Conservation (phyloP, 257 asterid genomes). For the Osmanthus fragrans region DNA sequence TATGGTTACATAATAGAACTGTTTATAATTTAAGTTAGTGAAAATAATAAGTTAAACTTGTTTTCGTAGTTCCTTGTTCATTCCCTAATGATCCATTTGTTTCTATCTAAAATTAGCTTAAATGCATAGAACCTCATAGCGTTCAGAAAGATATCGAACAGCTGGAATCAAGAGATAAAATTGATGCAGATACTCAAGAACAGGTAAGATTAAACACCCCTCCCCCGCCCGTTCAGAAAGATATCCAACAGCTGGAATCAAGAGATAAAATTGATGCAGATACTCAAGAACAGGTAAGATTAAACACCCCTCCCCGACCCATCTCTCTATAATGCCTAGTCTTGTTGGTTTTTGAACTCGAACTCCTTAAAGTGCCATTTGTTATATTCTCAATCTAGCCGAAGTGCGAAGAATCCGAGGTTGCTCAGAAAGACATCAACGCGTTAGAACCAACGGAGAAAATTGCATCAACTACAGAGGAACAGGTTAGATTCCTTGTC, state of each 20-base stretch:
- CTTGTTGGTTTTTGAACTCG: neutral
- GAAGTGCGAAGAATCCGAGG: slow-evolving; percentile 5
- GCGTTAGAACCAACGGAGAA: neutral
- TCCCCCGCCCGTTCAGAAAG: neutral
- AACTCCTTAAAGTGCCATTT: neutral
- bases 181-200: slow-evolving; percentile 10
- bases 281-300: slow-evolving; percentile 22
- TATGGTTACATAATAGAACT: too few relatives aligned
- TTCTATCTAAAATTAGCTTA: slow-evolving; percentile 12
- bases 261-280: slow-evolving; percentile 8
- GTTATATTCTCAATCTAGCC: neutral
- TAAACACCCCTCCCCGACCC: neutral
- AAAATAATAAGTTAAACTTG: too few relatives aligned
- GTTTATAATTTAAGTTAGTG: too few relatives aligned
- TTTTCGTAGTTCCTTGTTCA: too few relatives aligned
- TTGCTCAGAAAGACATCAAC: slow-evolving; percentile 7
- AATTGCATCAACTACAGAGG: neutral
- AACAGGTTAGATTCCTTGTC: slow-evolving; percentile 18
- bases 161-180: slow-evolving; percentile 11
- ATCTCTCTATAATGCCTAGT: neutral
- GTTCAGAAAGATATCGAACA: slow-evolving; percentile 16
- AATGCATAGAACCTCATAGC: slow-evolving; percentile 1
- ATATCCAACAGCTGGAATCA: slow-evolving; percentile 9
- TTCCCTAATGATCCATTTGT: neutral
- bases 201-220: slow-evolving; percentile 16